These are phyloP conservation scores for Funneliformis mosseae DNA, from an alignment of 192 early-diverging fungal genomes.

Conservation along the genomic window DNA sequence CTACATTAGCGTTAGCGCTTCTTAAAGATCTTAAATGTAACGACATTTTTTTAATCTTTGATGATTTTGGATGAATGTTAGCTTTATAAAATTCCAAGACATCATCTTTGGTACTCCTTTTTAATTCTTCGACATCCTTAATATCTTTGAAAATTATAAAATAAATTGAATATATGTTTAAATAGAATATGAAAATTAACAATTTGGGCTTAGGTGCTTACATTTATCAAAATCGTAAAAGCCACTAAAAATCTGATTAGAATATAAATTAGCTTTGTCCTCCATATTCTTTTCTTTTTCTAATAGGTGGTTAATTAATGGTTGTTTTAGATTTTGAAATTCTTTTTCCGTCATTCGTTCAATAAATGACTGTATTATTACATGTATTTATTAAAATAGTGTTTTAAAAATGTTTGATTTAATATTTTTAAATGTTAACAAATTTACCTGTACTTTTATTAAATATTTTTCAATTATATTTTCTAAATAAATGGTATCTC, in stretches of 20 bases:
- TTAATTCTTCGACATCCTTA: no score
- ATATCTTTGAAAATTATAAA: no score
- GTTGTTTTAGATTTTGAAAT: slow-evolving; percentile 73
- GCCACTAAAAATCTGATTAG: slow-evolving; percentile 74
- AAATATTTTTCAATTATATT: slow-evolving; percentile 80
- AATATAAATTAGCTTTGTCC: slow-evolving; percentile 76
- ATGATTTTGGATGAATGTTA: no score
- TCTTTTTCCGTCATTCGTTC: slow-evolving; percentile 68
- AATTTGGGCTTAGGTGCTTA: background rate
- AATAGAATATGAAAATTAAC: no score
- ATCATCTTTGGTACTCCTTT: no score
- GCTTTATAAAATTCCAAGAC: no score
- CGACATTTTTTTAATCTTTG: no score
- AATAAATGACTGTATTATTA: slow-evolving; percentile 51
- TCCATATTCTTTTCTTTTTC: slow-evolving; percentile 88
- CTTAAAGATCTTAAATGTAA: no score
- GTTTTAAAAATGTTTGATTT: background rate
- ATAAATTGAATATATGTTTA: no score
- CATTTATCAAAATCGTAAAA: slow-evolving; percentile 88
- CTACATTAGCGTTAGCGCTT: no score
- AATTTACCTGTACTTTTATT: slow-evolving; percentile 50
- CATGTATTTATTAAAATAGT: no score
- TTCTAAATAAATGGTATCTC: slow-evolving; percentile 78
- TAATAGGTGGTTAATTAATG: slow-evolving; percentile 68
- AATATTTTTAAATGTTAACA: slow-evolving; percentile 27